Percentiles rank a stretch among this genome's conserved stretches.
Evolutionary conservation across 2,329 filamentous ascomycete species (phyloP).

Genomic region (Phaeosphaeriaceae sp.): DNA sequence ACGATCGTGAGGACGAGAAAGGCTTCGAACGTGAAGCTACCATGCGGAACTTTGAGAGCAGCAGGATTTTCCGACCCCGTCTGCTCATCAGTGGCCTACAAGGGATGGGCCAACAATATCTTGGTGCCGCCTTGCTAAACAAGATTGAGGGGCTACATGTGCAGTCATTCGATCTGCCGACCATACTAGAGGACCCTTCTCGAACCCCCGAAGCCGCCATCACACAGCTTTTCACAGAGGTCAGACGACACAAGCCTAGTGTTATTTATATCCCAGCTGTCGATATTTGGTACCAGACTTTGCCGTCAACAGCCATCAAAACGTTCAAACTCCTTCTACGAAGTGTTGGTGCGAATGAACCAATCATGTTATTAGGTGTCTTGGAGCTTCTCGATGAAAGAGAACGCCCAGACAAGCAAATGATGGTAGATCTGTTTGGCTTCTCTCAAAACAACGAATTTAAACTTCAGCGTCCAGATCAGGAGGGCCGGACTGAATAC

Average conservation of each 20-base stretch:
- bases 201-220: constrained; percentile 86
- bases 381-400: constrained; percentile 72
- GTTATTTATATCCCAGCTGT: constrained; percentile 94
- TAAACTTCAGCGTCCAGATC: constrained; percentile 69
- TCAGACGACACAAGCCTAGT: constrained; percentile 91
- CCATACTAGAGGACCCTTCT: constrained; percentile 80
- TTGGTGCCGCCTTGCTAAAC: constrained; percentile 83
- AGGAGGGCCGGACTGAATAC: constrained; percentile 75
- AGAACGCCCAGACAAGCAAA: constrained; percentile 59
- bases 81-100: constrained; percentile 80
- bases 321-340: constrained; percentile 84
- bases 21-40: constrained; percentile 85
- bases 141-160: constrained; percentile 94
- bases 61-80: constrained; percentile 85
- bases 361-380: constrained; percentile 85
- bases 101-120: constrained; percentile 94
- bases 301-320: constrained; percentile 70
- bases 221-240: constrained; percentile 88
- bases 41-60: constrained; percentile 76
- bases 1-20: constrained; percentile 78
- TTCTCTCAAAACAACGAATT: constrained; percentile 82
- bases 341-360: constrained; percentile 86
- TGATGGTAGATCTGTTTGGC: constrained; percentile 82
- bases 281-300: constrained; percentile 80
- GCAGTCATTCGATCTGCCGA: constrained; percentile 90